These are phyloP conservation scores for Bryoerythrophyllum caledonicum DNA, from an alignment of 225 moss, liverwort and hornwort species.

Conservation along the genomic window DNA sequence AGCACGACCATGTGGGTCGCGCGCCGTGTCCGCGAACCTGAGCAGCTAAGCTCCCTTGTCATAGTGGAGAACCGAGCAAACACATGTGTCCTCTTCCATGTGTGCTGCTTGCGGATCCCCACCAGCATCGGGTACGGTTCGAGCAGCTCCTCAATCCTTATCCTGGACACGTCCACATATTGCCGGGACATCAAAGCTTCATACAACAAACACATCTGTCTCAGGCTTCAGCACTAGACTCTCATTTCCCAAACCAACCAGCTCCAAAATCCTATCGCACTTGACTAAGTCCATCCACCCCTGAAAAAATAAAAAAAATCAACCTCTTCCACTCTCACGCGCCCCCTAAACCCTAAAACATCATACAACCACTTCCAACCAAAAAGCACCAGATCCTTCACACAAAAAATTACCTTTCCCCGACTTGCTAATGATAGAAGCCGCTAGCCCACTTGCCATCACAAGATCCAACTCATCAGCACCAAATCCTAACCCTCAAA, in stretches of 20 bases:
- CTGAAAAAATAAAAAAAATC: too few species aligned
- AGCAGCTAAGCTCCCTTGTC: too few species aligned
- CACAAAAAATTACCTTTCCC: constrained; percentile 63
- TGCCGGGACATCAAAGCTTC: constrained; percentile 97
- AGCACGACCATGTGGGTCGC: too few species aligned
- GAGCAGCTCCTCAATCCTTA: constrained; percentile 86
- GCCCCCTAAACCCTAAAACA: too few species aligned
- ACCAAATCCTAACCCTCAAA: constrained; percentile 5
- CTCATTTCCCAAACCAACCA: background rate
- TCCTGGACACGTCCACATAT: constrained; percentile 94
- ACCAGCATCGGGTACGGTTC: constrained; percentile 97
- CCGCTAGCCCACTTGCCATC: constrained; percentile 83
- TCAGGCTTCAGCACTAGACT: constrained; percentile 4
- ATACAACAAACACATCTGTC: constrained; percentile 12
- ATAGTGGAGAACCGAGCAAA: too few species aligned
- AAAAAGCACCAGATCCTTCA: constrained; percentile 3
- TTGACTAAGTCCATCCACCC: constrained; percentile 24
- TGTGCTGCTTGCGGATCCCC: constrained; percentile 90
- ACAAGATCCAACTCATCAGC: constrained; percentile 27
- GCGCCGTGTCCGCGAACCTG: too few species aligned
- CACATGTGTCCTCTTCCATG: too few species aligned
- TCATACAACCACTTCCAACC: background rate
- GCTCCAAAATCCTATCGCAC: background rate
- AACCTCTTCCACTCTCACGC: too few species aligned
- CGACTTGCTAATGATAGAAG: constrained; percentile 95